Conservation (phyloP, 169 alveolate genomes). For the Babesia microti region DNA sequence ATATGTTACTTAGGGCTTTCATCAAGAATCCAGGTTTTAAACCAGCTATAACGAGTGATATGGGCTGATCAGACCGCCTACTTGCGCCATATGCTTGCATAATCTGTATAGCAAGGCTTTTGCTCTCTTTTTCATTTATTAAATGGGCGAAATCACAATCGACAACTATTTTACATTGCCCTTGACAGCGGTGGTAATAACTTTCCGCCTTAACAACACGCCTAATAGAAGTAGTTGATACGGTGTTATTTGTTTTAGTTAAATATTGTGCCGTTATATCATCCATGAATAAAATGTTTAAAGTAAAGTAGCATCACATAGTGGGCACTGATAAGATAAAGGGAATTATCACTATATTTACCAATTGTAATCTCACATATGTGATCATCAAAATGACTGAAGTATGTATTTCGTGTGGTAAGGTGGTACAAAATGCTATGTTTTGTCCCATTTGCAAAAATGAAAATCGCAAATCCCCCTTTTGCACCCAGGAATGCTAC, state of each 20-base stretch:
- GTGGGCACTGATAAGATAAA: neutral
- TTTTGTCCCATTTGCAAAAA: slow-evolving; percentile 56
- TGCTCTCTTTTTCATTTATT: slow-evolving; percentile 40
- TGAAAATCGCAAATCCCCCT: slow-evolving; percentile 58
- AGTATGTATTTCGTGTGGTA: slow-evolving; percentile 45
- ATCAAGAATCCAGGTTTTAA: slow-evolving; percentile 21
- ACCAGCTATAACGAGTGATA: slow-evolving; percentile 37
- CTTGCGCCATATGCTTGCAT: slow-evolving; percentile 45
- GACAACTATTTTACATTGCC: slow-evolving; percentile 21
- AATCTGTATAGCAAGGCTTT: slow-evolving; percentile 39
- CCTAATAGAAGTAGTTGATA: slow-evolving; percentile 6
- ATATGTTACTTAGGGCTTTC: slow-evolving; percentile 19
- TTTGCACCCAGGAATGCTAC: slow-evolving; percentile 92
- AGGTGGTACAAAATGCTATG: slow-evolving; percentile 34
- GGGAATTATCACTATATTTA: too few relatives aligned
- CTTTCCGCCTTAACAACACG: too few relatives aligned
- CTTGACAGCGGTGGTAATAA: too few relatives aligned
- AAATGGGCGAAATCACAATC: slow-evolving; percentile 42
- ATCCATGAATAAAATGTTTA: neutral
- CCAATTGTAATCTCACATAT: neutral
- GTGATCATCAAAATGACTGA: slow-evolving; percentile 7
- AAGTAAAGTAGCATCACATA: neutral
- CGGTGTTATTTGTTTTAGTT: neutral
- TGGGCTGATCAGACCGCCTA: slow-evolving; percentile 32
- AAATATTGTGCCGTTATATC: slow-evolving; percentile 3